Evolutionary conservation across 2,329 filamentous ascomycete species (phyloP).

Genomic region (Cladosporium austrohemisphaericum): DNA sequence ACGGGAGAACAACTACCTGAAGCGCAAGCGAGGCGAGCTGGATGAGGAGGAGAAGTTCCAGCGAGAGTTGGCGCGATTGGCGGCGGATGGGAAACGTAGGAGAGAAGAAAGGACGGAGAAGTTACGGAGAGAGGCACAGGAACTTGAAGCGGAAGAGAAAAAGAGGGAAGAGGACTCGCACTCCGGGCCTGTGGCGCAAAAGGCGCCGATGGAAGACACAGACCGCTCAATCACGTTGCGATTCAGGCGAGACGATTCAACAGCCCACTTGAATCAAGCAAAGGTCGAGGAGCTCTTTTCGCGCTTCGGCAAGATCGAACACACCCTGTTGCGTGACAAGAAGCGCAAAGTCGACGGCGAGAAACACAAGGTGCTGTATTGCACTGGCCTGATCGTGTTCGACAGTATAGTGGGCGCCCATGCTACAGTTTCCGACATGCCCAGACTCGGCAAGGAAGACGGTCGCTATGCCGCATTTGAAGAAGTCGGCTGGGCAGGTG

Average conservation of each 20-base stretch:
- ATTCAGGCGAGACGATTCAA: slow-evolving; percentile 28
- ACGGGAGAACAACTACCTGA: slow-evolving; percentile 56
- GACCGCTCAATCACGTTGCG: slow-evolving; percentile 58
- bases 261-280: slow-evolving; percentile 43
- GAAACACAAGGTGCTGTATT: slow-evolving; percentile 31
- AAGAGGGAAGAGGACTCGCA: slow-evolving; percentile 24
- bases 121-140: slow-evolving; percentile 49
- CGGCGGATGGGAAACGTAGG: slow-evolving; percentile 50
- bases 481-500: slow-evolving; percentile 53
- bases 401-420: slow-evolving; percentile 56
- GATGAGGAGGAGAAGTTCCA: slow-evolving; percentile 57
- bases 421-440: slow-evolving; percentile 51
- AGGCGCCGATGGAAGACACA: slow-evolving; percentile 42
- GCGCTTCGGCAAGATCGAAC: slow-evolving; percentile 56
- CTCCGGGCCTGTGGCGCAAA: not conserved
- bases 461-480: slow-evolving; percentile 49
- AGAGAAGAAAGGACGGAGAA: slow-evolving; percentile 53
- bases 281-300: slow-evolving; percentile 47
- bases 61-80: slow-evolving; percentile 45
- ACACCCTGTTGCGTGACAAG: slow-evolving; percentile 54
- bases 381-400: slow-evolving; percentile 55
- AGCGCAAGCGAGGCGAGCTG: slow-evolving; percentile 43
- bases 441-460: slow-evolving; percentile 25
- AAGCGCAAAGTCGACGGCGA: slow-evolving; percentile 36
- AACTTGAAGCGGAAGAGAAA: slow-evolving; percentile 45